Base-by-base conservation (phyloP, 306 rosid species). In the Gillenia trifoliata region DNA sequence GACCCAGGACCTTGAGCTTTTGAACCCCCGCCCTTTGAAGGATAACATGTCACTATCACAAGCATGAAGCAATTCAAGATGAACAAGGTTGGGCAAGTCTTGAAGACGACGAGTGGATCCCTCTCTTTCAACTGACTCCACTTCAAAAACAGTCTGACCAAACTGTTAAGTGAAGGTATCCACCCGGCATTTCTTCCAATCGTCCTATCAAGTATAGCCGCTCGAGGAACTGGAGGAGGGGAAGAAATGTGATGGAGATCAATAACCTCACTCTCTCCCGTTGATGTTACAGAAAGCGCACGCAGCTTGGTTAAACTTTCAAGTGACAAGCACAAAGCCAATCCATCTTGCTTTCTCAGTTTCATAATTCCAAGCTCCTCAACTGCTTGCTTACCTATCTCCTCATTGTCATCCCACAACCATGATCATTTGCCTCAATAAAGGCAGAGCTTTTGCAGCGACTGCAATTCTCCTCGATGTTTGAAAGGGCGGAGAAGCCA, bases 1-100 rank as follows among this genome's bases (percentile, higher is more conserved):
- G 88, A 20, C 88, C 86, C 60, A 90, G 68, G 74, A 90, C 61
- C 83, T 83, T 83, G 17, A 90, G 92, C 85, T 90, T 69, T 79
- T 83, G 64, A 90, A 90, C 43, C 85, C 85, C 11, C 80, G 85
- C 28, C 85, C 34, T n/a, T 74, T 78, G 54, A 90, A 90, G 72
- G 79, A 83, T 81, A 90, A n/a, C 16, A 72, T 75, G 66, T 81
- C 85, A 41, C 85, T 83, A 25, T 81, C 84, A 63, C 71, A 88
- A 60, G 59, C 89, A 54, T 88, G 86, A 43, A 85, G 90, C 8
- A 80, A 47, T 47, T 80, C 77, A 10, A 80, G 80, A 56, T 75
- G 80, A 52, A 71, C 77, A 22, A 80, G 77, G 56, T 64, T 80
- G 3, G 80, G 84, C 64, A 80, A 45, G 63, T 75, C 30, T 29